Base-by-base conservation (phyloP, 2,329 filamentous ascomycete genomes). In the Macrophomina phaseolina region DNA sequence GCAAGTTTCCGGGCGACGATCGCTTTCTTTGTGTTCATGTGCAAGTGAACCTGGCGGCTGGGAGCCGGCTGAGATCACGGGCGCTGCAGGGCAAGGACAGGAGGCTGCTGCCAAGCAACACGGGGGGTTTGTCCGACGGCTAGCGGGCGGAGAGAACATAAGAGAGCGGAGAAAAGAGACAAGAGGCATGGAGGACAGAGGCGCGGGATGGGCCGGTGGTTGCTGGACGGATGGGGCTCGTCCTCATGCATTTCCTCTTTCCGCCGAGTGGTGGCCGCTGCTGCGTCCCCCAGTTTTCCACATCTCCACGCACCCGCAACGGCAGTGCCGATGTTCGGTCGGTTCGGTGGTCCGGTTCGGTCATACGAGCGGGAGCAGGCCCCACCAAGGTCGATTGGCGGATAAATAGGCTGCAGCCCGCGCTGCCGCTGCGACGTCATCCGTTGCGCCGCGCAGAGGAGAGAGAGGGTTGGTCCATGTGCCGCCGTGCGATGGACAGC, bases 371-470 rank as follows among this genome's bases (percentile, higher is more conserved):
- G 56, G 56, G 46, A 18, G 18, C 18, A 18, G 18, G 58, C 58
- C 58, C 58, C 58, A 62, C 58, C 48, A 28, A 16, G 32, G n/a
- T 48, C 58, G 46, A 62, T 62, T 62, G 58, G 58, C 58, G 58
- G 58, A 62, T 49, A 62, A 62, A 49, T 62, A 14, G 53, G 52
- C n/a, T 5, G n/a, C 52, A 61, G 40, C 11, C 36, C 11, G 36
- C 36, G 5, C 36, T 11, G 11, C 6, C 58, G 16, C 42, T 28
- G 18, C 42, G n/a, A 62, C 58, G 58, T 49, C 58, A 60, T 60
- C n/a, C 18, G 18, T 18, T 18, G 18, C 18, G 18, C 18, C 18
- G 18, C 18, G 18, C 18, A 18, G 18, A 18, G 18, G 18, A 18
- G 18, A 18, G 18, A 18, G 18, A 18, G 18, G 18, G 1, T 18